Base-by-base conservation (phyloP, 139 green algal genomes). In the Chlamydomonas asymmetrica region DNA sequence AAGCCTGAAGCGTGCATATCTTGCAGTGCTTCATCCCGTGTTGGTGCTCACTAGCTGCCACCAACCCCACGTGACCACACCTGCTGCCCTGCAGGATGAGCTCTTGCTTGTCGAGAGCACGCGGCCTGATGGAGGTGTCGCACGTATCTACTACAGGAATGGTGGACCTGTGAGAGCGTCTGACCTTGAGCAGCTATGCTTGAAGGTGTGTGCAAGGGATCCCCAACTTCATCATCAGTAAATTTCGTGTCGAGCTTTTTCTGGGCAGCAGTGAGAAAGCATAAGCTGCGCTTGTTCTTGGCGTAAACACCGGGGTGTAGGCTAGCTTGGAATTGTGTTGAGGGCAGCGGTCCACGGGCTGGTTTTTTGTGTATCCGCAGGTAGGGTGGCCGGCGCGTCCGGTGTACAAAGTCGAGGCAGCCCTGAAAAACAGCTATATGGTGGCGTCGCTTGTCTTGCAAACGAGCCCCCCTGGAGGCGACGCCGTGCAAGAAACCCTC, bases 401-500 rank as follows among this genome's bases (percentile, higher is more conserved):
- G 0, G 29, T 90, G 0, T 38, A 79, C 40, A 98, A 98, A 81
- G 89, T 99, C 25, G 80, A 93, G 63, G 82, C 84, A 7, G 96
- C 96, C 1, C 87, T 98, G 23, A 62, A 74, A 8, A 98, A 98
- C 85, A 94, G 84, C 62, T 99, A 93, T 82, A 78, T 98, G 43
- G 93, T 98, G 3, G 80, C 84, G 9, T 88, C 87, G 3, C 84
- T 99, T 18, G 68, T 87, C 50, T 56, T 87, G 54, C 62, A 67
- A 2, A 71, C 81, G 27, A 79, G 39, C 32, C 65, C 54, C 23
- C 57, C 65, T n/a, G 10, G 48, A 61, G 35, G 32, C 43, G 45
- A 65, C 35, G 34, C 41, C n/a, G 39, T n/a, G 29, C 38, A 29
- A 43, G 25, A 64, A 43, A 1, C 8, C 54, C 81, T 98, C 2